Base-by-base conservation (phyloP, 768 basidiomycete genomes). In the Rhodotorula graminis region DNA sequence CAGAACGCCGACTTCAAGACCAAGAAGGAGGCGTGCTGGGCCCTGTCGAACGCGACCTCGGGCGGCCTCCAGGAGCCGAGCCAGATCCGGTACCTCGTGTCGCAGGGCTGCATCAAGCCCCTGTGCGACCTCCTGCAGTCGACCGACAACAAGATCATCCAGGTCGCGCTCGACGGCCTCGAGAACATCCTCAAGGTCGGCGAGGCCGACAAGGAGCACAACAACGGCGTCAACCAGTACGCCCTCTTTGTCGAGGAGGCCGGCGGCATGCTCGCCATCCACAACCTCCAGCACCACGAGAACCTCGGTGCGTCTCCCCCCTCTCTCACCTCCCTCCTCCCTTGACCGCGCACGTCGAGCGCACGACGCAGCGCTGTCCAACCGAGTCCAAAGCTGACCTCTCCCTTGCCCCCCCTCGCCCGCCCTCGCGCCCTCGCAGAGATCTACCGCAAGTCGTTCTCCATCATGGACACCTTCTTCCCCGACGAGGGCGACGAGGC, bases 111-210 rank as follows among this genome's bases (percentile, higher is more conserved):
- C 84, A 97, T 99, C 84, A 97, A 97, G 83, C 96, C 96, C 25
- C 85, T 99, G 42, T 99, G 96, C 80, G 96, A 99, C 79, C 84
- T 99, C 64, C 85, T 99, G 70, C 89, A 88, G 40, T 95, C 93
- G 86, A 94, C 97, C 93, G 96, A 99, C 83, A 98, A 98, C 87
- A 99, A 99, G 85, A 96, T 98, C 77, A 99, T 99, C 77, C 83
- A 84, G 76, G 95, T 98, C 53, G 95, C 95, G 29, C 87, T 99
- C 59, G 96, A 99, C 80, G 96, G 96, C 65, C 85, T 99, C 61
- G 96, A 99, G 82, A 99, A 99, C 82, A 93, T 98, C 78, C 84
- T 99, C 77, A 97, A 96, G 83, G 90, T 99, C 74, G 95, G 96
- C 56, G 95, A 99, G 83, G 87, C 89, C 79, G 96, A 99, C 82